Evolutionary conservation across 1,139 yeast genomes (phyloP).

Genomic region (Sugiyamaella xylanicola): DNA sequence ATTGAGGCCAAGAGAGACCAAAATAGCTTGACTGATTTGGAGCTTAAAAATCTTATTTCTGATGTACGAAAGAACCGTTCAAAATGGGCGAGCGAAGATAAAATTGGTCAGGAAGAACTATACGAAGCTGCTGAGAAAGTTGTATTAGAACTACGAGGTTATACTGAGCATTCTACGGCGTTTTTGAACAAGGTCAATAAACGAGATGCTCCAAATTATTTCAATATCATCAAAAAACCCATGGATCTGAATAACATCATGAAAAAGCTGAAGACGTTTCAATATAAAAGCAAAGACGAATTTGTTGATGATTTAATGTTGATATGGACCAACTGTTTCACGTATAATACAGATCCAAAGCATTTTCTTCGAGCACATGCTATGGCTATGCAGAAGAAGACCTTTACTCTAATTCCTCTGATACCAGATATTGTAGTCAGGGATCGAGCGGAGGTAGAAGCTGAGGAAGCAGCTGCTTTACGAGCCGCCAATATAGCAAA

Average conservation of each 20-base stretch:
- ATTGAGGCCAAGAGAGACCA: slow-evolving; percentile 79
- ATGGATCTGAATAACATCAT: slow-evolving; percentile 96
- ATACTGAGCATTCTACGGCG: slow-evolving; percentile 96
- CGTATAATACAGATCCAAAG: slow-evolving; percentile 92
- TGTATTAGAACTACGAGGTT: slow-evolving; percentile 82
- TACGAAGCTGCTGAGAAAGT: slow-evolving; percentile 98
- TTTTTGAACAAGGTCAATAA: slow-evolving; percentile 92
- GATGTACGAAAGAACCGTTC: slow-evolving; percentile 95
- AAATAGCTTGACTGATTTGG: slow-evolving; percentile 76
- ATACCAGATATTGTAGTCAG: slow-evolving; percentile 86
- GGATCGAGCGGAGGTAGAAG: slow-evolving; percentile 83
- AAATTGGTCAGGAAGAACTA: slow-evolving; percentile 94
- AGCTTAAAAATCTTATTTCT: slow-evolving; percentile 78
- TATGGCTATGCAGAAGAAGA: slow-evolving; percentile 90
- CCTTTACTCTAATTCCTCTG: slow-evolving; percentile 71
- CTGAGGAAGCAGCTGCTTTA: slow-evolving; percentile 62
- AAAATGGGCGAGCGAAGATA: slow-evolving; percentile 94
- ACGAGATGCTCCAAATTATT: slow-evolving; percentile 96
- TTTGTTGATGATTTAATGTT: slow-evolving; percentile 92
- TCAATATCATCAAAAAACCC: slow-evolving; percentile 83
- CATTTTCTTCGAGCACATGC: slow-evolving; percentile 93
- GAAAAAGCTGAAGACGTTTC: slow-evolving; percentile 80
- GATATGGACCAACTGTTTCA: slow-evolving; percentile 92
- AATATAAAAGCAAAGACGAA: slow-evolving; percentile 79
- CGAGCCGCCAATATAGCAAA: slow-evolving; percentile 13